Evolutionary conservation across 1,284 basidiomycete species (phyloP), one percentile per base, ranked within the genome.

Genomic region (Golubevia pallescens): DNA sequence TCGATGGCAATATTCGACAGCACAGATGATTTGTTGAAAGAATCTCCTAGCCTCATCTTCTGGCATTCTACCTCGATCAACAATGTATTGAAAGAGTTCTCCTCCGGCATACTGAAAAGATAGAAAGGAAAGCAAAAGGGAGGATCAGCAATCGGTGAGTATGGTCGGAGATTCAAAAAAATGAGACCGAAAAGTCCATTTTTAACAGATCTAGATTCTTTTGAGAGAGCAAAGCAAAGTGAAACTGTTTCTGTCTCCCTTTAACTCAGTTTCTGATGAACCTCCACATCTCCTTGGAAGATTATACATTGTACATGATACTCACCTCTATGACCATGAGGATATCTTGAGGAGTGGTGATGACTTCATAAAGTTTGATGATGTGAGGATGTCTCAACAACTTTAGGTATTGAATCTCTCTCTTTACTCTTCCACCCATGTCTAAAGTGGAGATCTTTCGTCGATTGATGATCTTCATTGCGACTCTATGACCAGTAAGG

Each of bases 401-500:
- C 62, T 79, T 79, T 54, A 85, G 78, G 51, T 81, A 85, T 66
- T 84, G 81, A 61, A 85, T 85, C 71, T 99, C 96, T 57, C 95
- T 90, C 86, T 94, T 93, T 20, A 99, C 95, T 62, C 96, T 88
- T 60, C 91, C 92, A 86, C 93, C 94, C 83, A 93, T 96, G 87
- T 94, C 93, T 76, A 94, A 92, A 70, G 92, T 91, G 72, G 92
- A 92, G 68, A 98, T 97, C 80, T 94, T 94, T 66, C 93, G 92
- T 85, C 96, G 94, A 68, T 94, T 94, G 80, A 98, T 94, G 83
- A 94, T 94, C 88, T 98, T 98, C 92, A 99, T 94, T 2, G 96
- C 96, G 55, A 99, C 96, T 75, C 92, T 91, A 83, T 97, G 94
- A 0, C 95, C 94, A 0, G 96, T 98, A 74, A 97, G 90, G 55